A percentile compares a stretch with the other conserved stretches of the same genome.
Conservation (phyloP, 2,329 filamentous ascomycete genomes). For the Daldinia eschscholtzii region DNA sequence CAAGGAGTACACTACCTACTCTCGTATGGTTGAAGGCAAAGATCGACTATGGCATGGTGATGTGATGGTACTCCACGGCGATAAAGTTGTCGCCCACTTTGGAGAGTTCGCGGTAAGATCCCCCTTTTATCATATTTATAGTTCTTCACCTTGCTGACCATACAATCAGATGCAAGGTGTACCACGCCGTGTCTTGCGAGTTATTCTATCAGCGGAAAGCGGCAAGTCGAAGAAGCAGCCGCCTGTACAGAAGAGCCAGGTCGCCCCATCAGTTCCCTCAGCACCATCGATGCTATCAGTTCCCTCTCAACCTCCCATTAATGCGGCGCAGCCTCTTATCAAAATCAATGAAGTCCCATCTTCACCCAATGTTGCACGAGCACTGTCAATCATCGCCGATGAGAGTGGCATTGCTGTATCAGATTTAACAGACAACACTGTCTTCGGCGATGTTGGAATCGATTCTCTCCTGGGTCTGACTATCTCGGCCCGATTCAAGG, state of each 20-base stretch:
- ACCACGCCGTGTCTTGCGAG: constrained; percentile 34
- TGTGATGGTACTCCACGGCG: constrained; percentile 39
- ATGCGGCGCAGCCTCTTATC: not conserved
- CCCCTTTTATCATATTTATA: not conserved
- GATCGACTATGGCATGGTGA: constrained; percentile 44
- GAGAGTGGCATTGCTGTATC: constrained; percentile 47
- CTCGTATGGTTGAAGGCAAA: constrained; percentile 37
- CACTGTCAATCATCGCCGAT: constrained; percentile 48
- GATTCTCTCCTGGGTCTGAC: constrained; percentile 54
- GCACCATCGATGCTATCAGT: not conserved
- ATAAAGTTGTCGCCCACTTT: constrained; percentile 40
- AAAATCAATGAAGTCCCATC: not conserved
- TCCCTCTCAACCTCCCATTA: not conserved
- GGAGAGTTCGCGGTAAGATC: constrained; percentile 36
- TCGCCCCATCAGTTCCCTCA: not conserved
- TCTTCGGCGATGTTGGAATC: constrained; percentile 53
- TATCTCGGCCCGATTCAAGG: constrained; percentile 51
- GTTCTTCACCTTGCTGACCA: not conserved
- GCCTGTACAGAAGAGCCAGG: constrained; percentile 2
- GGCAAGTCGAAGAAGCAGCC: constrained; percentile 31
- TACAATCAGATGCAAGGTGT: constrained; percentile 38
- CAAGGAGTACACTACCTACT: constrained; percentile 42
- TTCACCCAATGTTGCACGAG: constrained; percentile 10
- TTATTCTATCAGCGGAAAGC: constrained; percentile 38
- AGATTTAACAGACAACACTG: constrained; percentile 44